Evolutionary conservation across 129 eudicot species (phyloP), one percentile per base, ranked within the genome.

Genomic region (Flaveria trinervia): DNA sequence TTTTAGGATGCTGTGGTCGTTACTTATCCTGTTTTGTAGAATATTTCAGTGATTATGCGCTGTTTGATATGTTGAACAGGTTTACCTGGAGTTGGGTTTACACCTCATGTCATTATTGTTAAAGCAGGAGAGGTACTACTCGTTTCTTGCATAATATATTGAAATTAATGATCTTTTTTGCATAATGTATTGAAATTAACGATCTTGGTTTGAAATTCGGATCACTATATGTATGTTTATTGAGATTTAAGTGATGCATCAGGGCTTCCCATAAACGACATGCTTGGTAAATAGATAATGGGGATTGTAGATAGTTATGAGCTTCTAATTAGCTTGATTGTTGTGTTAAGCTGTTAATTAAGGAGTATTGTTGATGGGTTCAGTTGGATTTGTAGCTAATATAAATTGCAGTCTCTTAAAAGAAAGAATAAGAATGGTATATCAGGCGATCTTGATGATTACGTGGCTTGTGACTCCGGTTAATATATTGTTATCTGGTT

Each of bases 51-150:
- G 9, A 52, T 46, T 62, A 17, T 13, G 7, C 1, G 4, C 49
- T 55, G 15, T 57, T 36, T 57, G 48, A 20, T 84, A 62, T 72
- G 54, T 3, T 81, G 77, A 69, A 41, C 89, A 92, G 98, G 98
- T 41, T 80, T 78, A 17, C 75, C 87, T 49, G 98, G 98, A 84
- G 85, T 90, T 70, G 94, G 96, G 25, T 92, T 92, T 83, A 92
- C 98, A 12, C 98, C 98, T 76, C 96, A 92, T 79, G 94, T 92
- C 18, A 90, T 92, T 65, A 81, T 77, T n/a, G 92, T 86, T 39
- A 83, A 86, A 67, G 82, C 90, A 41, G 98, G 98, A 45, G 96
- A 92, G 96, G 98, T 92, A 86, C 62, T 3, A 7, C 16, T 25
- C 10, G 7, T 5, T 49, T 46, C 64, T 43, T 6, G 20, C 26